phyloP scores from a whole-genome alignment of 352 stramenopile genomes.

The Pythium myriotylum region DNA sequence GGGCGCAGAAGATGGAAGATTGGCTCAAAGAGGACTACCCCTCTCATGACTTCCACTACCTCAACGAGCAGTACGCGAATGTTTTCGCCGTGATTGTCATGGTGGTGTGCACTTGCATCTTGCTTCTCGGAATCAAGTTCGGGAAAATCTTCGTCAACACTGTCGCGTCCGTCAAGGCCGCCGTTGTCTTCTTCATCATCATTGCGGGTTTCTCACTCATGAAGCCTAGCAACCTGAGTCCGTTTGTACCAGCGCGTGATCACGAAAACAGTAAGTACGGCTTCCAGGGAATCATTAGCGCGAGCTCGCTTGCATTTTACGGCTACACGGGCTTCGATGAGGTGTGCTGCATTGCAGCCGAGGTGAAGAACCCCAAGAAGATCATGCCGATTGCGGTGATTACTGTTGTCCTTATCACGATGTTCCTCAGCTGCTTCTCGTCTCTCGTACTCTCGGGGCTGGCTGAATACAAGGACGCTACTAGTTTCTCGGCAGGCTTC shows the following conservation, averaged over 20 bases:
- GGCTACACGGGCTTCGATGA: conserved; percentile 95
- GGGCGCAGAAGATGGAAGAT: conserved; percentile 87
- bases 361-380: conserved; percentile 72
- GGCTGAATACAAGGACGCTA: conserved; percentile 27
- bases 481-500: conserved; percentile 46
- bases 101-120: conserved; percentile 57
- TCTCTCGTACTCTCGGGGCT: conserved; percentile 88
- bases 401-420: conserved; percentile 71
- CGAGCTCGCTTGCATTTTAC: conserved; percentile 90
- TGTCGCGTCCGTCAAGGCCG: conserved; percentile 77
- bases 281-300: conserved; percentile 67
- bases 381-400: conserved; percentile 84
- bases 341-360: conserved; percentile 88
- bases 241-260: conserved; percentile 65
- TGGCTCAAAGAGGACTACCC: conserved; percentile 56
- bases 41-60: conserved; percentile 44
- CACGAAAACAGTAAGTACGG: conserved; percentile 38
- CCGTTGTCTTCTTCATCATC: conserved; percentile 92
- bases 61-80: conserved; percentile 67
- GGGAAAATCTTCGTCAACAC: conserved; percentile 88
- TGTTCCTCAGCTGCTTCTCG: conserved; percentile 67
- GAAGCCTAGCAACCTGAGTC: conserved; percentile 76
- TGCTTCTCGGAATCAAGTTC: conserved; percentile 83
- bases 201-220: conserved; percentile 84
- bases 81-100: conserved; percentile 68